These are phyloP conservation scores for Chrysanthemum makinoi DNA, from an alignment of 129 eudicot species.

Conservation along the genomic window DNA sequence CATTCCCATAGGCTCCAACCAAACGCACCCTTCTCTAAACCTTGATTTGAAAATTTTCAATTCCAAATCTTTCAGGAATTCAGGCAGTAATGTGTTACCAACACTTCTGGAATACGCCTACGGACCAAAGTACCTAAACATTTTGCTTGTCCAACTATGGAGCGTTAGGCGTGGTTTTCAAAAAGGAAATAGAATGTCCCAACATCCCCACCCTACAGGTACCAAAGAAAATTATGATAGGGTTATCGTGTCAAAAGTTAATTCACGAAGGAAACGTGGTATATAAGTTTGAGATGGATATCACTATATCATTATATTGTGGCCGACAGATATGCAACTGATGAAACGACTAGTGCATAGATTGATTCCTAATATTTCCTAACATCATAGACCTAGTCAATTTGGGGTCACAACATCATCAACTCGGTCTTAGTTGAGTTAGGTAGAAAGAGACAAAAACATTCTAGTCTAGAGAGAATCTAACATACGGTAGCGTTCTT, in stretches of 20 bases:
- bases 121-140: too few relatives aligned
- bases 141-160: conserved; percentile 8
- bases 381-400: background rate
- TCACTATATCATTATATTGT: background rate
- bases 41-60: background rate
- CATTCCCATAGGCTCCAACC: too few relatives aligned
- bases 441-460: background rate
- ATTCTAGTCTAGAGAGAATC: too few relatives aligned
- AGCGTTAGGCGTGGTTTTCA: background rate
- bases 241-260: background rate
- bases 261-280: background rate
- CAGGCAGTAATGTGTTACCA: too few relatives aligned
- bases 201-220: background rate
- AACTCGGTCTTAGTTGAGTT: background rate
- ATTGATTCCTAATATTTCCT: background rate
- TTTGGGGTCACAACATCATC: background rate
- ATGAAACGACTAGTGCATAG: background rate
- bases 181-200: background rate
- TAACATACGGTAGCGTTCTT: too few relatives aligned
- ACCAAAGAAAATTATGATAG: background rate
- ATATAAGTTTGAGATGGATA: background rate
- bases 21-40: too few relatives aligned
- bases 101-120: too few relatives aligned
- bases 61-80: too few relatives aligned
- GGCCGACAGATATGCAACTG: background rate